Base-by-base conservation (phyloP, 139 green algal genomes). In the Coccomyxa sp. region DNA sequence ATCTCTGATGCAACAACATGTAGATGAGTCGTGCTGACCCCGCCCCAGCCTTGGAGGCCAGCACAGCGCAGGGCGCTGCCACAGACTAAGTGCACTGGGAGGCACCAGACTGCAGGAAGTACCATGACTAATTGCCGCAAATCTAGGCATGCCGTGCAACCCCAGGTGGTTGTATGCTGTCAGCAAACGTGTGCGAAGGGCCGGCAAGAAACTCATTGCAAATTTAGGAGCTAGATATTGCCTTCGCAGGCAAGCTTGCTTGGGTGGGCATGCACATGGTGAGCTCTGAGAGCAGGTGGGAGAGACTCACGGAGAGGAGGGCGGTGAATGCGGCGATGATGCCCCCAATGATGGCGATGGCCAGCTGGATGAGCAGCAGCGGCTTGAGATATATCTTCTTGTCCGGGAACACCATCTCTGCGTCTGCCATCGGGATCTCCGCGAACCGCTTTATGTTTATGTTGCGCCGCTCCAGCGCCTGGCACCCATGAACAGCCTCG, bases 371-470 rank as follows among this genome's bases (percentile, higher is more conserved):
- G 17, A 91, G 79, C 9, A 88, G 68, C 27, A 90, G 79, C 15
- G 85, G 83, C 77, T 90, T 91, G 38, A 86, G 59, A 79, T 79
- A 84, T 80, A 93, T 84, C 51, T 71, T 81, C 85, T 95, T 96
- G 68, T 95, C 92, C 0, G 94, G 94, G 85, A 97, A 93, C 18
- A 97, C 87, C 80, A 97, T 90, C 87, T 97, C 94, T 1, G 92
- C 58, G 83, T 97, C 94, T 10, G 94, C 94, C 85, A 96, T 91
- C 11, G 94, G 93, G 51, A 95, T 88, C 60, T 91, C 88, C 4
- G 83, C 82, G 84, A 96, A 97, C 57, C 82, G 86, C 82, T 95
- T 95, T 71, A 97, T 77, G 67, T 89, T 21, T 45, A 97, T 93
- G 89, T 94, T 95, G 79, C 90, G 85, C 32, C 84, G 82, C 76